Conservation (phyloP, 257 asterid species). For the Misopates orontium region DNA sequence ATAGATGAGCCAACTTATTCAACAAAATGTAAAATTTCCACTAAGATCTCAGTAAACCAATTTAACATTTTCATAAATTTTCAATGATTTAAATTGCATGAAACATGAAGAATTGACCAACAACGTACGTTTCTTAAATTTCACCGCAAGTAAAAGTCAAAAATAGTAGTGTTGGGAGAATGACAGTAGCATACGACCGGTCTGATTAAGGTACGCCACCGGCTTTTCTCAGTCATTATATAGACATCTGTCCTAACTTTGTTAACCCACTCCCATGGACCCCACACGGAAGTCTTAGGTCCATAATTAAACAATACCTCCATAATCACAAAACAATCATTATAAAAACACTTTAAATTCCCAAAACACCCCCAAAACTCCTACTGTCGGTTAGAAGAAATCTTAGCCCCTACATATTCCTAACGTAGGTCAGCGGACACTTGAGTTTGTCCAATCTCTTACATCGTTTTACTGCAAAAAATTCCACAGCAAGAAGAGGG, state of each 20-base stretch:
- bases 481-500: no score
- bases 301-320: slow-evolving; percentile 4
- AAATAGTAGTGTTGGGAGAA: not conserved
- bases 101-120: no score
- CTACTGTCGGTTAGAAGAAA: not conserved
- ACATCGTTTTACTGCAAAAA: not conserved
- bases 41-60: no score
- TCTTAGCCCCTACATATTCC: not conserved
- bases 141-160: not conserved
- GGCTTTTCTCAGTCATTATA: not conserved
- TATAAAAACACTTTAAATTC: not conserved
- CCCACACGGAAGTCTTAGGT: slow-evolving; percentile 10
- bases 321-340: slow-evolving; percentile 11
- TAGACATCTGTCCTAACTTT: slow-evolving; percentile 24
- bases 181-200: slow-evolving; percentile 22
- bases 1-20: no score
- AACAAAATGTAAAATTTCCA: no score
- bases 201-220: slow-evolving; percentile 27
- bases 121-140: no score
- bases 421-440: slow-evolving; percentile 17
- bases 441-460: not conserved
- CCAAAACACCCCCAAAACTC: slow-evolving; percentile 10
- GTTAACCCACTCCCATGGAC: not conserved
- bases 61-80: no score
- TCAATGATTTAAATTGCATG: no score